These are phyloP conservation scores for Funneliformis caledonium DNA, from an alignment of 371 early-diverging fungal genomes.

Conservation along the genomic window DNA sequence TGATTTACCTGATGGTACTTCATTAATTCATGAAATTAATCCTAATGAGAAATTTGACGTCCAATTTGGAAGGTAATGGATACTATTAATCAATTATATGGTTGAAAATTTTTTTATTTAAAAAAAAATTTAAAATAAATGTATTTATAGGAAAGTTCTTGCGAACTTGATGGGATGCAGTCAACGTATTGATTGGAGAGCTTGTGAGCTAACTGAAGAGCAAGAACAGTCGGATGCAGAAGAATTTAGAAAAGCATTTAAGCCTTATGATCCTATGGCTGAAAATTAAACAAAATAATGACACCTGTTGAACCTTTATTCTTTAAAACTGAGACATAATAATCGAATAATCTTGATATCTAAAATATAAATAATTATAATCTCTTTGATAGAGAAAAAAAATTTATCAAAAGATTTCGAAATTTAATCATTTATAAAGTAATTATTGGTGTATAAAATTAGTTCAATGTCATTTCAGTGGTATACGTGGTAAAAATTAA, in stretches of 20 bases:
- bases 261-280: conserved; percentile 51
- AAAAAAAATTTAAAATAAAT: background rate
- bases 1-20: conserved; percentile 62
- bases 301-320: too few species aligned
- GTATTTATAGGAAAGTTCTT: conserved; percentile 56
- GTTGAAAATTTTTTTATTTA: background rate
- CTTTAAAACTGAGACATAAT: too few species aligned
- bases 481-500: too few species aligned
- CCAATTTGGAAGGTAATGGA: conserved; percentile 69
- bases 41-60: conserved; percentile 61
- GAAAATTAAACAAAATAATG: background rate
- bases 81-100: background rate
- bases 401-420: too few species aligned
- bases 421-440: too few species aligned
- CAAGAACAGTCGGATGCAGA: conserved; percentile 62
- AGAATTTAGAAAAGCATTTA: conserved; percentile 61
- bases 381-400: too few species aligned
- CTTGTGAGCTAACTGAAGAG: conserved; percentile 59
- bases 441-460: too few species aligned
- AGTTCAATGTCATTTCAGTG: too few species aligned
- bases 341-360: too few species aligned
- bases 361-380: too few species aligned
- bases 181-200: conserved; percentile 77
- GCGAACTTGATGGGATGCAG: conserved; percentile 64
- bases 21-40: conserved; percentile 54